phyloP scores from a whole-genome alignment of 495 filamentous ascomycete species.

The Daldinia vernicosa region DNA sequence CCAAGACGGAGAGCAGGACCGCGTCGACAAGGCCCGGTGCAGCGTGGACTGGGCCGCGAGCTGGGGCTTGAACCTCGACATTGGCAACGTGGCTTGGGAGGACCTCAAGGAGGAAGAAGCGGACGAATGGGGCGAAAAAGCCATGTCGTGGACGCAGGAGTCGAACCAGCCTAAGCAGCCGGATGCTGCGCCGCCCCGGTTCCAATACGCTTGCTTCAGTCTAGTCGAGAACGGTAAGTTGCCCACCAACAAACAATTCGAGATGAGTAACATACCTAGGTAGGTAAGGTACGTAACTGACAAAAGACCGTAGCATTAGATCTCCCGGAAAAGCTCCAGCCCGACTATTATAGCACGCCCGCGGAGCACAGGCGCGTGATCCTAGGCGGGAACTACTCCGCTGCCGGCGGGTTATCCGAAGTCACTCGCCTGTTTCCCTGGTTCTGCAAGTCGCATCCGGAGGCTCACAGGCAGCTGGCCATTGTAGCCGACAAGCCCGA shows the following conservation, averaged over 20 bases:
- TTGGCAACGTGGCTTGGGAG: slow-evolving; percentile 2
- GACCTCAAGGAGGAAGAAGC: slow-evolving; percentile 4
- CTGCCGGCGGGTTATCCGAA: background rate
- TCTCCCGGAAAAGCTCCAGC: background rate
- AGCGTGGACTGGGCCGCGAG: background rate
- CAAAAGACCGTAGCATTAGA: background rate
- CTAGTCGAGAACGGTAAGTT: background rate
- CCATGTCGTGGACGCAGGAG: background rate
- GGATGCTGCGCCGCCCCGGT: background rate
- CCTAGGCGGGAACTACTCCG: background rate
- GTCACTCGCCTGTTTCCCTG: background rate
- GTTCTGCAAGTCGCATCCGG: slow-evolving; percentile 3
- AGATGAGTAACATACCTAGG: no score
- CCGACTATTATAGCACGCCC: background rate
- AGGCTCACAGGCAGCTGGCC: background rate
- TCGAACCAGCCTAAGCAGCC: background rate
- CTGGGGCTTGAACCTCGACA: slow-evolving; percentile 2
- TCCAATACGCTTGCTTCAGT: background rate
- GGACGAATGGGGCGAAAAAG: background rate
- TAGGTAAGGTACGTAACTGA: background rate
- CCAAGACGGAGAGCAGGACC: background rate
- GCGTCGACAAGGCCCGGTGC: slow-evolving; percentile 6
- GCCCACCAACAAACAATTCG: background rate
- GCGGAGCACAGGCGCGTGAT: background rate
- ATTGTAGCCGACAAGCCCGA: background rate